Percentiles rank a stretch among this genome's conserved stretches.
Conservation (phyloP, 148 eudicot genomes). For the Dysphania ambrosioides region DNA sequence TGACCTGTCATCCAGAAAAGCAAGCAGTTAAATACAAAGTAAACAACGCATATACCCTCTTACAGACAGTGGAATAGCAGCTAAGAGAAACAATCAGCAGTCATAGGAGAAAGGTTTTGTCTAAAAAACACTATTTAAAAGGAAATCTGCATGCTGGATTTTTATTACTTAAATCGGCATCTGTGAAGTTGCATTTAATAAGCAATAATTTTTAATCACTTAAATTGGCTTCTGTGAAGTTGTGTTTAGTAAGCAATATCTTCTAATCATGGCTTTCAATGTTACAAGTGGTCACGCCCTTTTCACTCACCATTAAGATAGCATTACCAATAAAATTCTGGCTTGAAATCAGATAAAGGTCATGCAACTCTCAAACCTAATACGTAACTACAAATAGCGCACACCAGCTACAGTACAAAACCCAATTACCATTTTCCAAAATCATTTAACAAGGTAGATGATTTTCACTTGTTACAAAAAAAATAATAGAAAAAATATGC, state of each 20-base stretch:
- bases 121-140: not conserved
- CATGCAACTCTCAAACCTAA: not conserved
- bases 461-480: not conserved
- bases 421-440: not conserved
- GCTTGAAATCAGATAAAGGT: not conserved
- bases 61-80: not conserved
- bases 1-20: constrained; percentile 47
- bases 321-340: no score
- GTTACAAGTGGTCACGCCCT: not conserved
- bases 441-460: not conserved
- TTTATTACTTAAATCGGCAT: not conserved
- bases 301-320: no score
- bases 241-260: not conserved
- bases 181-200: not conserved
- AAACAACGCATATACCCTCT: not conserved
- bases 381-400: not conserved
- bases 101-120: not conserved
- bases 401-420: not conserved
- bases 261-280: not conserved
- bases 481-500: not conserved
- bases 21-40: not conserved
- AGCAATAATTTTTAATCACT: not conserved
- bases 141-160: no score
- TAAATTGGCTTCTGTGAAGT: not conserved
- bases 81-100: not conserved